phyloP scores from a whole-genome alignment of 306 rosid species.

The Lablab purpureus region DNA sequence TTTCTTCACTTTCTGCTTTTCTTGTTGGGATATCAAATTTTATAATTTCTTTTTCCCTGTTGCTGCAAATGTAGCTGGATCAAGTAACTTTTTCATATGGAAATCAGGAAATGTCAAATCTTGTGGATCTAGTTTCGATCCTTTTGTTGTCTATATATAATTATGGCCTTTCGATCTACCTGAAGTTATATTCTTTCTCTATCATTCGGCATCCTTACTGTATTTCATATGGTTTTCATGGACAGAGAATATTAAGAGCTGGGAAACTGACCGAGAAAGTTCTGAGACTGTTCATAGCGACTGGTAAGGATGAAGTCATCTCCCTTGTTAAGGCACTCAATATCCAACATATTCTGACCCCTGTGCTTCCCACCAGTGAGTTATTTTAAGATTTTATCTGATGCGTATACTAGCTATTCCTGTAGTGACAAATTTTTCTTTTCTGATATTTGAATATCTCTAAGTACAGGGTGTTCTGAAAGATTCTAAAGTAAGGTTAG shows the following conservation, averaged over 20 bases:
- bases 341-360: slow-evolving; percentile 72
- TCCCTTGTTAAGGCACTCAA: slow-evolving; percentile 77
- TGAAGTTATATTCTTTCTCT: slow-evolving; percentile 31
- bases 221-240: slow-evolving; percentile 30
- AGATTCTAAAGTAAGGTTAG: slow-evolving; percentile 56
- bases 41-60: not conserved
- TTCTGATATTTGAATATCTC: slow-evolving; percentile 48
- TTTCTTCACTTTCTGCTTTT: slow-evolving; percentile 8
- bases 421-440: slow-evolving; percentile 15
- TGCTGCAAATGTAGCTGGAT: too few species aligned
- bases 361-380: slow-evolving; percentile 98
- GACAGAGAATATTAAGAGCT: slow-evolving; percentile 84
- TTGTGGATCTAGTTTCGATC: slow-evolving; percentile 29
- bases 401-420: slow-evolving; percentile 18
- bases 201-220: slow-evolving; percentile 28
- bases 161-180: slow-evolving; percentile 2
- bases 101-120: not conserved
- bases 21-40: not conserved
- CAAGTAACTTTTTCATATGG: not conserved
- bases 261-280: slow-evolving; percentile 92
- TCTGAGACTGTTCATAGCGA: slow-evolving; percentile 76
- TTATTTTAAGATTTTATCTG: slow-evolving; percentile 33
- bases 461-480: slow-evolving; percentile 83
- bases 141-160: slow-evolving; percentile 6
- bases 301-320: slow-evolving; percentile 90